Conservation (phyloP, 768 basidiomycete genomes). For the Tremella fuciformis region DNA sequence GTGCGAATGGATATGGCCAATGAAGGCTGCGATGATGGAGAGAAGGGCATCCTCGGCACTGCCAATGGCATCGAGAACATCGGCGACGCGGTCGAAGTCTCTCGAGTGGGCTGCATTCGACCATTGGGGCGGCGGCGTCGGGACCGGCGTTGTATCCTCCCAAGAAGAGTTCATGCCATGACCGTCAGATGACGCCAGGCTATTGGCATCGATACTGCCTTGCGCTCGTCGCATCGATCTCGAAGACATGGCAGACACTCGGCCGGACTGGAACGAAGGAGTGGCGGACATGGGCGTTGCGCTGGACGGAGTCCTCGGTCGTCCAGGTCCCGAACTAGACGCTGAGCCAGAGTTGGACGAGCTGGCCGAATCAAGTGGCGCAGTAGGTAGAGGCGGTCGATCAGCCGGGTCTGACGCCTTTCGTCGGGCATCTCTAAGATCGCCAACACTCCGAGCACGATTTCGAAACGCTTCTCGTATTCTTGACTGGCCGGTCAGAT, state of each 20-base stretch:
- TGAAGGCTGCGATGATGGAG: slow-evolving; percentile 93
- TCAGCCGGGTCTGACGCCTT: slow-evolving; percentile 10
- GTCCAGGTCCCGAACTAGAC: slow-evolving; percentile 2
- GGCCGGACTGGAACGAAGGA: slow-evolving; percentile 20
- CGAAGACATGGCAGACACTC: slow-evolving; percentile 20
- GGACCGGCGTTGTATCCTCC: slow-evolving; percentile 25
- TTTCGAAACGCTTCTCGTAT: slow-evolving; percentile 36
- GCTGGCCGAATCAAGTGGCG: background rate
- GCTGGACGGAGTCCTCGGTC: slow-evolving; percentile 21
- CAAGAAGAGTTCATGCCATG: slow-evolving; percentile 4
- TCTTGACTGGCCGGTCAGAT: slow-evolving; percentile 16
- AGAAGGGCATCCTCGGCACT: slow-evolving; percentile 83
- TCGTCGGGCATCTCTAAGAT: slow-evolving; percentile 31
- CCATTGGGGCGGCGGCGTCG: slow-evolving; percentile 13
- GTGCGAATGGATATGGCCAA: slow-evolving; percentile 93
- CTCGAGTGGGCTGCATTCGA: slow-evolving; percentile 6
- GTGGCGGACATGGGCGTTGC: slow-evolving; percentile 31
- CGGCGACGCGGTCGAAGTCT: slow-evolving; percentile 15
- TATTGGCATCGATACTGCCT: slow-evolving; percentile 26
- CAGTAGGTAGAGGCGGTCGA: slow-evolving; percentile 4
- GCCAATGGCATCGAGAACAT: slow-evolving; percentile 56
- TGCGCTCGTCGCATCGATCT: slow-evolving; percentile 15
- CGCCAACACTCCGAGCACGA: slow-evolving; percentile 28
- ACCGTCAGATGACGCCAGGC: slow-evolving; percentile 18
- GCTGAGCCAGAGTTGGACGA: background rate